Evolutionary conservation across 805 yeast genomes (phyloP).

Genomic region (Candida parachauliodes): DNA sequence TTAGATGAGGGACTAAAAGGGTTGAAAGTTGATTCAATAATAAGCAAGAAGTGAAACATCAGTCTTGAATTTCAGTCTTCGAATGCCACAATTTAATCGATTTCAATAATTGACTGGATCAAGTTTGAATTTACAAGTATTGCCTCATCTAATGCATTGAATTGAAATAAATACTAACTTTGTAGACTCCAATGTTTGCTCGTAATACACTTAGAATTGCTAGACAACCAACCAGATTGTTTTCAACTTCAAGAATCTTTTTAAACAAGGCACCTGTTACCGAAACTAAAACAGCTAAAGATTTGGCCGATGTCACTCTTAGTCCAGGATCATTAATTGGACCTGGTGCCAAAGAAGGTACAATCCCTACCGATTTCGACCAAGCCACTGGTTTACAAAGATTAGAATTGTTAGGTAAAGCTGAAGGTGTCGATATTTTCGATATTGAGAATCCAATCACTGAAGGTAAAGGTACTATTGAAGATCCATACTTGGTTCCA

Average conservation of each 20-base stretch:
- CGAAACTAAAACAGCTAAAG: slow-evolving; percentile 58
- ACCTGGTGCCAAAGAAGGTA: slow-evolving; percentile 81
- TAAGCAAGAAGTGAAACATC: no score
- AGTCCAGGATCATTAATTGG: slow-evolving; percentile 78
- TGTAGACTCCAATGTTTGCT: slow-evolving; percentile 26
- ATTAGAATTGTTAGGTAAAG: slow-evolving; percentile 87
- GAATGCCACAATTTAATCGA: neutral
- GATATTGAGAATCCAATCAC: slow-evolving; percentile 85
- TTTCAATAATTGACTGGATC: neutral
- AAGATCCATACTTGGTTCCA: slow-evolving; percentile 85
- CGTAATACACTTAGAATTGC: slow-evolving; percentile 35
- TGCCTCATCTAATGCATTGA: no score
- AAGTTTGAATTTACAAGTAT: neutral
- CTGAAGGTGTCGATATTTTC: slow-evolving; percentile 92
- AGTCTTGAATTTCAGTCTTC: no score
- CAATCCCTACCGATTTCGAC: slow-evolving; percentile 89
- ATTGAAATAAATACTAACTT: slow-evolving; percentile 9
- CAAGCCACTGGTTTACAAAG: slow-evolving; percentile 99
- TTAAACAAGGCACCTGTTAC: slow-evolving; percentile 20
- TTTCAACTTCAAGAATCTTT: slow-evolving; percentile 31
- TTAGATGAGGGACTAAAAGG: slow-evolving; percentile 2
- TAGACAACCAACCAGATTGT: slow-evolving; percentile 27
- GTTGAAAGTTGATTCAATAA: no score
- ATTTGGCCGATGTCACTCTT: slow-evolving; percentile 66
- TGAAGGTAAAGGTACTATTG: slow-evolving; percentile 86